Evolutionary conservation across 106 monocot species (phyloP), one percentile per base, ranked within the genome.

Genomic region (Acorus calamus): DNA sequence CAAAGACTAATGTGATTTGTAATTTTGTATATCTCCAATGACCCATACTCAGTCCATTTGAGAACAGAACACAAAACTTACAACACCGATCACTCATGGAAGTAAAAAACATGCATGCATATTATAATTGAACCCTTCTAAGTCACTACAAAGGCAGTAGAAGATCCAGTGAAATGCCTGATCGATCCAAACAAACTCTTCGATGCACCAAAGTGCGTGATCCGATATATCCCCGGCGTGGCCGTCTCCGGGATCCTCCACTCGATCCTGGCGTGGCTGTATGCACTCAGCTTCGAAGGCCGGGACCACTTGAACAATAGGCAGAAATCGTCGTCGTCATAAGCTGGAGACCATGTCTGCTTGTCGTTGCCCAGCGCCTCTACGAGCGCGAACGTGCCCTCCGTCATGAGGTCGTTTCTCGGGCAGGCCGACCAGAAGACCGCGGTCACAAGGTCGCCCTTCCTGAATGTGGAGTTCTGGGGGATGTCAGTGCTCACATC

Each of bases 341-440:
- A 69, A 1, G 51, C 49, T 12, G 69, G 69, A 52, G 46, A n/a
- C 69, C 69, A 69, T 4, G 60, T 60, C 5, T 61, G 51, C 6
- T 50, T 52, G 45, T 52, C 59, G 8, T 69, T 28, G 28, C 28
- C 11, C 12, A 61, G 42, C 3, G 61, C 7, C 60, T 69, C 69
- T 9, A 69, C 69, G 42, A 69, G 49, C 2, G 69, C 12, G 8
- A 60, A 69, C 0, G 69, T 69, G 5, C 69, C 69, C 60, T 69
- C 69, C 2, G 69, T 69, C 69, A 69, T 51, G 44, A 61, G 69
- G 12, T 69, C 69, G 44, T 69, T 69, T 56, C 69, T 60, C 7
- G 51, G 69, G 60, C 69, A 69, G 52, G 60, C 69, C 46, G 62
- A 71, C 71, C 71, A 71, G 71, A 71, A 71, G 7, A 53, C 62